Evolutionary conservation across 768 basidiomycete species (phyloP).

Genomic region (Amanita muscaria): DNA sequence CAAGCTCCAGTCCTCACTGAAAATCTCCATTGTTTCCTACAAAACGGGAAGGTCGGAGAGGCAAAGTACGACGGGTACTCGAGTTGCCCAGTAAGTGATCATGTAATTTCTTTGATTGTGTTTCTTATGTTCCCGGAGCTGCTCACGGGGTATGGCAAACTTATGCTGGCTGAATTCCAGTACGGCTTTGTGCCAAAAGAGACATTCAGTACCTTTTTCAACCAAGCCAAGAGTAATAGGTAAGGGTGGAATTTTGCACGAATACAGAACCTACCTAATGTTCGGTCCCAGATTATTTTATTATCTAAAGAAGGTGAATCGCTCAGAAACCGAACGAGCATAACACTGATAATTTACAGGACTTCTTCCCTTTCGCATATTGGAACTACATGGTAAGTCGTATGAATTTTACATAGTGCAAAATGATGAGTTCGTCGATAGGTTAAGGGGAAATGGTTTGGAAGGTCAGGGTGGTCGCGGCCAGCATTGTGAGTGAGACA

Average conservation of each 20-base stretch:
- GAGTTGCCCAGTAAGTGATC: conserved; percentile 60
- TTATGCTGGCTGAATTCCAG: conserved; percentile 90
- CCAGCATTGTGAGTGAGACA: conserved; percentile 19
- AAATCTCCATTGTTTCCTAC: conserved; percentile 71
- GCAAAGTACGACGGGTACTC: conserved; percentile 87
- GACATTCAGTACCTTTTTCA: conserved; percentile 59
- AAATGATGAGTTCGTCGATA: conserved; percentile 24
- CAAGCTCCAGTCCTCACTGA: conserved; percentile 89
- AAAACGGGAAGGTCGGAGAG: conserved; percentile 57
- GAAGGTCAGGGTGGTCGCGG: conserved; percentile 23
- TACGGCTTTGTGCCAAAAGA: conserved; percentile 87
- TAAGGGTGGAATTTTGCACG: conserved; percentile 23
- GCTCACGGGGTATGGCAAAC: conserved; percentile 71
- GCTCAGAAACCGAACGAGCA: not conserved
- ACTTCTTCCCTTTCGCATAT: conserved; percentile 68
- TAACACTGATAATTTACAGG: conserved; percentile 24
- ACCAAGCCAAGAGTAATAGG: conserved; percentile 75
- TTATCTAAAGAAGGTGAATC: conserved; percentile 70
- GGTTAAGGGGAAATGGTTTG: conserved; percentile 40
- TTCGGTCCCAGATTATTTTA: conserved; percentile 55
- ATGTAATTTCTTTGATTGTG: conserved; percentile 4
- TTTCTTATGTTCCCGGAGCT: conserved; percentile 32
- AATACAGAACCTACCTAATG: no score
- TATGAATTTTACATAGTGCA: conserved; percentile 9
- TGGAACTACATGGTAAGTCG: conserved; percentile 62